Percentiles rank a stretch among this genome's conserved stretches.
Conservation (phyloP, 306 rosid genomes). For the Elaeagnus macrophylla region DNA sequence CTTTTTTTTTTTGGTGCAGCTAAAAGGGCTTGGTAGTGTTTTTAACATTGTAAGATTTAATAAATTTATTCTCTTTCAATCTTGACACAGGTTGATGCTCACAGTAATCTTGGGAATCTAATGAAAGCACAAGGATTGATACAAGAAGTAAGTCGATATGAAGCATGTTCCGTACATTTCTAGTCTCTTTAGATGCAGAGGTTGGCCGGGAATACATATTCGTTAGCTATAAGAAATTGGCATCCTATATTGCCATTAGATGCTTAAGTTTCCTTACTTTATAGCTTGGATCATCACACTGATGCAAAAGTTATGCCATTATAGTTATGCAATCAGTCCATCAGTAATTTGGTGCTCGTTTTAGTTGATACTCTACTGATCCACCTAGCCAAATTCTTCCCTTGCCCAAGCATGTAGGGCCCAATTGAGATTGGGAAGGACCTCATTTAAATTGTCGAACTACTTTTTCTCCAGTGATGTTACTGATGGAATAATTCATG, state of each 20-base stretch:
- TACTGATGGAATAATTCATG: conserved; percentile 77
- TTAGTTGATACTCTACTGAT: conserved; percentile 11
- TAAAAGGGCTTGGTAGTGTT: conserved; percentile 1
- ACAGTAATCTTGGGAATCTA: conserved; percentile 48
- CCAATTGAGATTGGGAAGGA: conserved; percentile 25
- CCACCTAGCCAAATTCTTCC: conserved; percentile 20
- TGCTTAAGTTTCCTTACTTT: conserved; percentile 10
- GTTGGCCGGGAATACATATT: conserved; percentile 3
- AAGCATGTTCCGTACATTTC: neutral
- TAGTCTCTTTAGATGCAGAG: neutral
- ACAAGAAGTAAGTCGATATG: conserved; percentile 62
- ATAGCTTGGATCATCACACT: conserved; percentile 13
- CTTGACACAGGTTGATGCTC: conserved; percentile 43
- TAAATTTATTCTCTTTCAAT: no score
- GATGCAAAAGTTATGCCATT: neutral
- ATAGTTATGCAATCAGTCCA: conserved; percentile 1
- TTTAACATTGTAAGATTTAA: no score
- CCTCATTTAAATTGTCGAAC: conserved; percentile 45
- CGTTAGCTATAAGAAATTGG: neutral
- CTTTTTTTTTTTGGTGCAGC: neutral
- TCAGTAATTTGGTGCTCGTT: conserved; percentile 11
- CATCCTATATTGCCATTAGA: neutral
- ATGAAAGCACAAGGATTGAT: conserved; percentile 61
- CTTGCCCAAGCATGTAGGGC: conserved; percentile 18
- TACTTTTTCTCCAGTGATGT: conserved; percentile 37